Conservation (phyloP, 805 yeast genomes). For the Priceomyces melissophilus region DNA sequence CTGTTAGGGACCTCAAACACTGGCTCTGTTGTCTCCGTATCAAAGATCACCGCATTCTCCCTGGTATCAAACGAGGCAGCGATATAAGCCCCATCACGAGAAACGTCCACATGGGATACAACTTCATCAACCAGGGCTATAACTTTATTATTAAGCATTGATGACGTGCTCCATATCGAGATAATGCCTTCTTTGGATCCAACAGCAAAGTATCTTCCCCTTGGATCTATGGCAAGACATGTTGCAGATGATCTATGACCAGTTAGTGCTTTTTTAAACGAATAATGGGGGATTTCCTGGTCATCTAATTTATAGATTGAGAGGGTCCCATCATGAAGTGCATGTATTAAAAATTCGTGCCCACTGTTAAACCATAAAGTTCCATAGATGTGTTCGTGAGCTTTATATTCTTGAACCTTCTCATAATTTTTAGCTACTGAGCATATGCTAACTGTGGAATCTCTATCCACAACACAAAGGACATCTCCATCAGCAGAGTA, state of each 20-base stretch:
- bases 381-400: constrained; percentile 34
- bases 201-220: constrained; percentile 47
- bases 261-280: constrained; percentile 17
- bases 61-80: constrained; percentile 43
- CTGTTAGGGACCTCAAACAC: constrained; percentile 31
- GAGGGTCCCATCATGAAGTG: constrained; percentile 47
- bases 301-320: constrained; percentile 17
- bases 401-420: constrained; percentile 18
- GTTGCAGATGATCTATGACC: constrained; percentile 52
- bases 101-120: constrained; percentile 34
- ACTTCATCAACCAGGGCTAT: constrained; percentile 43
- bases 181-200: constrained; percentile 60
- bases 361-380: constrained; percentile 46
- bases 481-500: constrained; percentile 48
- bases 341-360: constrained; percentile 31
- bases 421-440: constrained; percentile 29
- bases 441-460: constrained; percentile 33
- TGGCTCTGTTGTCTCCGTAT: constrained; percentile 23
- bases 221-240: constrained; percentile 47
- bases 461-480: constrained; percentile 42
- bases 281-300: neutral
- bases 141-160: constrained; percentile 34
- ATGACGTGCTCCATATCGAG: constrained; percentile 45
- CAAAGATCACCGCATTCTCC: constrained; percentile 40
- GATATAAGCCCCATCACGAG: constrained; percentile 45